Percentiles rank a stretch among this genome's conserved stretches.
Evolutionary conservation across 768 basidiomycete species (phyloP).

Genomic region (Rhizopogon vulgaris): DNA sequence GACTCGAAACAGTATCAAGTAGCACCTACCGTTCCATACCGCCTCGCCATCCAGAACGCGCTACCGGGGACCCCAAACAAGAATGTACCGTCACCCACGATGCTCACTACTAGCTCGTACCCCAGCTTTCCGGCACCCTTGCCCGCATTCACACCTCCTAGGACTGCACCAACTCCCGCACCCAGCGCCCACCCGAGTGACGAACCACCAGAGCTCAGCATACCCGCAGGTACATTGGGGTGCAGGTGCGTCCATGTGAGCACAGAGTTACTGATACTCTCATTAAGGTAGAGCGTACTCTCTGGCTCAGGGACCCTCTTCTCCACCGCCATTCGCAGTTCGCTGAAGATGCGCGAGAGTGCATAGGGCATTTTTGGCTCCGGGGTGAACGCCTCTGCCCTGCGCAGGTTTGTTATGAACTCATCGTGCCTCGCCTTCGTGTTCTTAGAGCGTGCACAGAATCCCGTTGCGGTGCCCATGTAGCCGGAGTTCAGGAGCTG

Average conservation of each 20-base stretch:
- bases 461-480: slow-evolving; percentile 4
- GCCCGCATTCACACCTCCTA: slow-evolving; percentile 33
- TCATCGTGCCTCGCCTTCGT: slow-evolving; percentile 18
- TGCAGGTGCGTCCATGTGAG: slow-evolving; percentile 53
- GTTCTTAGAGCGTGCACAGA: slow-evolving; percentile 12
- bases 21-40: slow-evolving; percentile 53
- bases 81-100: slow-evolving; percentile 69
- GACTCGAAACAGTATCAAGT: neutral
- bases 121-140: slow-evolving; percentile 16
- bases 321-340: slow-evolving; percentile 38
- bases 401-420: slow-evolving; percentile 21
- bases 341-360: slow-evolving; percentile 43
- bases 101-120: slow-evolving; percentile 48
- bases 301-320: neutral
- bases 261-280: slow-evolving; percentile 54
- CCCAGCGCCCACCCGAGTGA: slow-evolving; percentile 67
- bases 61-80: slow-evolving; percentile 62
- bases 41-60: slow-evolving; percentile 68
- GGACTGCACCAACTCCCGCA: slow-evolving; percentile 51
- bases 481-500: slow-evolving; percentile 35
- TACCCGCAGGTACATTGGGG: slow-evolving; percentile 42
- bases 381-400: slow-evolving; percentile 28
- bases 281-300: slow-evolving; percentile 48
- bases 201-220: slow-evolving; percentile 55
- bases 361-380: slow-evolving; percentile 19